Evolutionary conservation across 2,329 filamentous ascomycete species (phyloP).

Genomic region (Calycina marina): DNA sequence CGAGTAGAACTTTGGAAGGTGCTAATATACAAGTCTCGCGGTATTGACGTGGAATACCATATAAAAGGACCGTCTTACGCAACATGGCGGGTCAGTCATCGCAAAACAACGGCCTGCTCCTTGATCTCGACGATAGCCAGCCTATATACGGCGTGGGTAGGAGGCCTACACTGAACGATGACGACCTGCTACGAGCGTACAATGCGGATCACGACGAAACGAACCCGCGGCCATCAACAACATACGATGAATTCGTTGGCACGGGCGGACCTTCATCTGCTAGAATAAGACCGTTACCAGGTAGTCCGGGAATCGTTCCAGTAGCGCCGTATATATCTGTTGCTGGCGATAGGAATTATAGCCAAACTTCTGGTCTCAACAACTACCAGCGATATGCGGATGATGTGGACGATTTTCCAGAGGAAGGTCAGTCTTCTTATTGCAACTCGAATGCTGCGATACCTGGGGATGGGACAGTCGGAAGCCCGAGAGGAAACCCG

Average conservation of each 20-base stretch:
- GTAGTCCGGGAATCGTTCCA: conserved; percentile 19
- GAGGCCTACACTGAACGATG: conserved; percentile 65
- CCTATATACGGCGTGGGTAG: conserved; percentile 63
- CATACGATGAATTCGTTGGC: conserved; percentile 91
- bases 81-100: conserved; percentile 47
- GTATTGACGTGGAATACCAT: too few relatives aligned
- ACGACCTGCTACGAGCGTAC: conserved; percentile 64
- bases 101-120: conserved; percentile 43
- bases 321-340: conserved; percentile 18
- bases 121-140: conserved; percentile 60
- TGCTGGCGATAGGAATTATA: conserved; percentile 21
- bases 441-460: conserved; percentile 62
- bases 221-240: conserved; percentile 66
- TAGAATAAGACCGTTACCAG: conserved; percentile 27
- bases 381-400: conserved; percentile 88
- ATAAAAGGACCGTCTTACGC: too few relatives aligned
- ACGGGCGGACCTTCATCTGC: conserved; percentile 37
- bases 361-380: conserved; percentile 67
- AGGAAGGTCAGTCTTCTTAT: conserved; percentile 60
- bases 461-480: conserved; percentile 39
- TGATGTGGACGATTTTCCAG: conserved; percentile 68
- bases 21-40: too few relatives aligned
- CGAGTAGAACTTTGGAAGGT: too few relatives aligned
- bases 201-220: conserved; percentile 43
- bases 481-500: conserved; percentile 47